Evolutionary conservation across 179 eudicot genomes (phyloP), one percentile per base, ranked within the genome.

Genomic region (Kewa caespitosa): DNA sequence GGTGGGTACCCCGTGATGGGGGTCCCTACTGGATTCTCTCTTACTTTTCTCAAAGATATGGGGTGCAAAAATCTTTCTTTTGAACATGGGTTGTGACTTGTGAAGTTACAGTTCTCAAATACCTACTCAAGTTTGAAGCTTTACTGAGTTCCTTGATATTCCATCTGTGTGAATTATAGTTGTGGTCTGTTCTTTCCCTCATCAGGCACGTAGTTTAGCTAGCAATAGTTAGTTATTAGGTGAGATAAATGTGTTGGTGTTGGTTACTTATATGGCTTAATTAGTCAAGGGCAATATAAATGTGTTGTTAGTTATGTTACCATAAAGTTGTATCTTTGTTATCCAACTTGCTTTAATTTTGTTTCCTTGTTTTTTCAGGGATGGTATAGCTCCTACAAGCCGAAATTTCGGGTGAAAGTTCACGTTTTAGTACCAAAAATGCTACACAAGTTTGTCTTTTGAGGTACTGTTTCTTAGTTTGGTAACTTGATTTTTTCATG

Each of bases 321-420:
- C 41, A 41, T 43, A 38, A 13, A 18, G 48, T 52, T 48, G 42
- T 59, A 28, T 77, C 22, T n/a, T 31, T 22, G 25, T 33, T 22
- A 59, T 42, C 37, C 33, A 63, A 52, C 41, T 68, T 70, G 61
- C 42, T 69, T 59, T 52, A 63, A 25, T 27, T 13, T 36, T 37
- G 17, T 14, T 65, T 42, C 27, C 54, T 59, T 82, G 72, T n/a
- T 31, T 62, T 70, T 70, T 71, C 82, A 78, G 85, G 70, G 61
- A 73, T 31, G 37, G 68, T 36, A 42, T 59, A 33, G 76, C 62
- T 73, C 73, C 22, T 15, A 32, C 10, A 9, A 55, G 73, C 54
- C 59, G 22, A 23, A 15, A 3, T 0, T 48, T 70, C 46, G 22
- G 27, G 72, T 55, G 55, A 30, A 48, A 37, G 73, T 28, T 20